Evolutionary conservation across 768 basidiomycete genomes (phyloP), one percentile per base, ranked within the genome.

Genomic region (Floccularia luteovirens): DNA sequence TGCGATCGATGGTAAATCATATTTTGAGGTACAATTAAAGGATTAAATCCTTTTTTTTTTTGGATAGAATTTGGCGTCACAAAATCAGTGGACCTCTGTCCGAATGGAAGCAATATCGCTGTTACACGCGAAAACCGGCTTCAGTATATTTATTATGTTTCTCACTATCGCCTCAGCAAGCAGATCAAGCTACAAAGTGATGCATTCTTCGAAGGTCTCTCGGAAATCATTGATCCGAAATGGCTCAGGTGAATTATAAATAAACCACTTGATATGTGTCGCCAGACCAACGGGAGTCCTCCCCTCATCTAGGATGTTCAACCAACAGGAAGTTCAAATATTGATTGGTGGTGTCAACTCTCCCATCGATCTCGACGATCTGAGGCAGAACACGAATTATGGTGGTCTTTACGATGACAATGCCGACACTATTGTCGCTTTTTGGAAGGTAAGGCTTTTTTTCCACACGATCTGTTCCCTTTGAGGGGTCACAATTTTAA

Each of bases 281-380:
- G 14, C 14, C 27, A n/a, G 27, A 28, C 14, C 14, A 14, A 8
- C 27, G 8, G 27, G 14, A 28, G 8, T 28, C 33, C 19, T 34
- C 8, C 22, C 20, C 10, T 32, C 13, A 14, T 34, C 6, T 45
- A 88, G 90, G 32, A 93, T 98, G 89, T 99, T 98, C 64, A 94
- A 97, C 58, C 93, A 94, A 48, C 86, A 90, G 55, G 96, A 98
- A 59, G 68, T 97, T 3, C 91, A 92, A 55, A 83, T 94, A 35
- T 67, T 98, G 1, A 70, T 99, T 4, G 93, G 93, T 0, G 91
- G 90, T 5, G 85, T 87, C 23, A 85, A 93, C 44, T 68, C 87
- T 0, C 83, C 85, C 0, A 82, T 94, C 34, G 86, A 93, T 53
- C 47, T 97, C 5, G 78, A 83, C 12, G 93, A 99, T 58, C 60